phyloP scores from a whole-genome alignment of 2,329 filamentous ascomycete genomes.

The Aspergillus brunneoviolaceus region DNA sequence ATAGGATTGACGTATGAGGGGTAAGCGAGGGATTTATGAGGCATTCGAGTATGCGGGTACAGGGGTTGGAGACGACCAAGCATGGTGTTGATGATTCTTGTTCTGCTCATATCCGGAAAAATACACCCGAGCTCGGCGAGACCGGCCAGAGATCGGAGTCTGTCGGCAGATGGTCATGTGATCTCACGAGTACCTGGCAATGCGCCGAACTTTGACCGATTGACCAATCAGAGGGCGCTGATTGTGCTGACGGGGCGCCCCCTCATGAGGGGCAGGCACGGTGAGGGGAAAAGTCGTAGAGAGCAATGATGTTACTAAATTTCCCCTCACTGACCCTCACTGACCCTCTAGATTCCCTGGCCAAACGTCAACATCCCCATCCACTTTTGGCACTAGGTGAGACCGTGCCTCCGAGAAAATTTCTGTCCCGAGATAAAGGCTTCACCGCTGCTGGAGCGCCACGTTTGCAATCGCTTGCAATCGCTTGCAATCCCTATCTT shows the following conservation, averaged over 20 bases:
- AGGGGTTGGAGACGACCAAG: neutral
- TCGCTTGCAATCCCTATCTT: neutral
- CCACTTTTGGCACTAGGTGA: slow-evolving; percentile 6
- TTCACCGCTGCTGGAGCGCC: neutral
- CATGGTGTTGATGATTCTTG: neutral
- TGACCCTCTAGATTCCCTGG: neutral
- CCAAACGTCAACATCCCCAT: slow-evolving; percentile 1
- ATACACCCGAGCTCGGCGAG: neutral
- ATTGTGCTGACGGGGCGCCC: neutral
- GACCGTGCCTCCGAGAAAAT: neutral
- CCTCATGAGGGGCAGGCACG: neutral
- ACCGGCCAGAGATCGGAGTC: neutral
- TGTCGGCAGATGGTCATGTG: neutral
- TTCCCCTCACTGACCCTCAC: neutral
- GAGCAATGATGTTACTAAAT: neutral
- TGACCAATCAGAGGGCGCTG: neutral
- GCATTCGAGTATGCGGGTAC: neutral
- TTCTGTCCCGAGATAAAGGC: neutral
- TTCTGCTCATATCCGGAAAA: neutral
- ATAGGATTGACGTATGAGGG: neutral
- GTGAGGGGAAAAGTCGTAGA: neutral
- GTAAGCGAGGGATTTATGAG: neutral
- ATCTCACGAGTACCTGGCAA: neutral
- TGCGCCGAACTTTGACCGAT: neutral
- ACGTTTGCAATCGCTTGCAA: neutral